Percentiles rank a stretch among this genome's conserved stretches.
phyloP scores from a whole-genome alignment of 352 stramenopile species.

The Globisporangium camurandrum region DNA sequence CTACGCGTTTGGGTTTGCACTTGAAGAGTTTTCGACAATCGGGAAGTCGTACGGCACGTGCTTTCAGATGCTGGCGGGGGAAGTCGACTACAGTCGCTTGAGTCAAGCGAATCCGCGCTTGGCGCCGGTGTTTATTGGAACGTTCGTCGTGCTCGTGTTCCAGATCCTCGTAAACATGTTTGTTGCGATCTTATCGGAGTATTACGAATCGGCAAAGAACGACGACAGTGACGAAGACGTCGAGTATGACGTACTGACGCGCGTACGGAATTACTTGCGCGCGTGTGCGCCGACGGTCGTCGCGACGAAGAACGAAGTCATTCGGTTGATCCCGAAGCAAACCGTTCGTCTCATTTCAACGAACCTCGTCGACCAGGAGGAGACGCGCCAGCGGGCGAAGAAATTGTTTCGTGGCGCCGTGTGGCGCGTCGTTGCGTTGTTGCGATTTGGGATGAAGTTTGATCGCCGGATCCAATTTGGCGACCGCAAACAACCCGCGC shows the following conservation, averaged over 20 bases:
- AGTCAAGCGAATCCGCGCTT: constrained; percentile 74
- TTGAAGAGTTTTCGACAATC: constrained; percentile 82
- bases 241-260: constrained; percentile 83
- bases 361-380: constrained; percentile 82
- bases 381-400: constrained; percentile 65
- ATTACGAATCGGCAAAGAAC: constrained; percentile 81
- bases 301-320: constrained; percentile 65
- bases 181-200: constrained; percentile 84
- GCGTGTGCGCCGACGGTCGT: constrained; percentile 75
- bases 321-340: constrained; percentile 63
- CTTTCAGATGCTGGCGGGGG: constrained; percentile 83
- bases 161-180: constrained; percentile 89
- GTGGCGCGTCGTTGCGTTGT: constrained; percentile 80
- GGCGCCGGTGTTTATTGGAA: constrained; percentile 75
- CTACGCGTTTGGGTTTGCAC: constrained; percentile 75
- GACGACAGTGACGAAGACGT: constrained; percentile 64
- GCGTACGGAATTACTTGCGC: constrained; percentile 67
- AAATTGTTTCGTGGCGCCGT: constrained; percentile 82
- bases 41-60: constrained; percentile 76
- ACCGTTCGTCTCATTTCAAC: constrained; percentile 81
- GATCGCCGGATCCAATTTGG: constrained; percentile 76
- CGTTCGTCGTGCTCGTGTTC: constrained; percentile 82
- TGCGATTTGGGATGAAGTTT: constrained; percentile 86
- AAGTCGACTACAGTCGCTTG: constrained; percentile 73
- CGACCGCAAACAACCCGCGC: constrained; percentile 33